Conservation (phyloP, 208 protist species). For the Leishmania amazonensis region DNA sequence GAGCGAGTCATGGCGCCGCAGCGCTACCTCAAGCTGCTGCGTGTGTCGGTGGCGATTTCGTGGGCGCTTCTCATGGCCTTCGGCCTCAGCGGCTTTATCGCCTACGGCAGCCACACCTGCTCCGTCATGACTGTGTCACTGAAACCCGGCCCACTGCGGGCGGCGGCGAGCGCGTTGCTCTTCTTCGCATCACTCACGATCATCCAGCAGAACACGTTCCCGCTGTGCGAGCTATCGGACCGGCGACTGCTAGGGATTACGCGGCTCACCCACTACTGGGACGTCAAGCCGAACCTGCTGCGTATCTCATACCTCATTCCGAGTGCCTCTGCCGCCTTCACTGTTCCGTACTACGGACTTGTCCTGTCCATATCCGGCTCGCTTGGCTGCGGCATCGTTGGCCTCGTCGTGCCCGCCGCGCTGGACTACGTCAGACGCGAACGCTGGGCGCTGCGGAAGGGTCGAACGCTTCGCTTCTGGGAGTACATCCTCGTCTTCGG, state of each 20-base stretch:
- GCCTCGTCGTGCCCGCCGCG: slow-evolving; percentile 50
- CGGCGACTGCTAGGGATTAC: slow-evolving; percentile 50
- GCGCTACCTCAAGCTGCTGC: slow-evolving; percentile 44
- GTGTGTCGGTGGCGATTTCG: slow-evolving; percentile 32
- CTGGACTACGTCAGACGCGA: slow-evolving; percentile 56
- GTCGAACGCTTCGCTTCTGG: slow-evolving; percentile 40
- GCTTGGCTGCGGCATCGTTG: slow-evolving; percentile 52
- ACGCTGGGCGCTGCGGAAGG: slow-evolving; percentile 34
- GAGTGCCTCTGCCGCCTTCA: slow-evolving; percentile 41
- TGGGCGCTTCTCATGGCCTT: slow-evolving; percentile 40
- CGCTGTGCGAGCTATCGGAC: slow-evolving; percentile 55
- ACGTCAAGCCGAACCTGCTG: slow-evolving; percentile 46
- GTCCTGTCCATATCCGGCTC: slow-evolving; percentile 54
- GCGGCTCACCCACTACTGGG: slow-evolving; percentile 42
- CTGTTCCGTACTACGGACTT: slow-evolving; percentile 61
- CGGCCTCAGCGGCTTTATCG: slow-evolving; percentile 48
- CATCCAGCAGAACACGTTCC: slow-evolving; percentile 57
- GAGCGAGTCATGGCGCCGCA: slow-evolving; percentile 47
- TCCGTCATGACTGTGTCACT: slow-evolving; percentile 63
- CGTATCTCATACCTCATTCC: slow-evolving; percentile 36
- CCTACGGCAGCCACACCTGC: slow-evolving; percentile 53
- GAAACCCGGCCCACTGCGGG: slow-evolving; percentile 42
- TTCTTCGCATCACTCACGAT: slow-evolving; percentile 57
- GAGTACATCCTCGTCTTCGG: slow-evolving; percentile 49
- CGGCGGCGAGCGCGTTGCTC: slow-evolving; percentile 50